These are phyloP conservation scores for Aspergillus kassunensis DNA, from an alignment of 495 filamentous ascomycete genomes.

Conservation along the genomic window DNA sequence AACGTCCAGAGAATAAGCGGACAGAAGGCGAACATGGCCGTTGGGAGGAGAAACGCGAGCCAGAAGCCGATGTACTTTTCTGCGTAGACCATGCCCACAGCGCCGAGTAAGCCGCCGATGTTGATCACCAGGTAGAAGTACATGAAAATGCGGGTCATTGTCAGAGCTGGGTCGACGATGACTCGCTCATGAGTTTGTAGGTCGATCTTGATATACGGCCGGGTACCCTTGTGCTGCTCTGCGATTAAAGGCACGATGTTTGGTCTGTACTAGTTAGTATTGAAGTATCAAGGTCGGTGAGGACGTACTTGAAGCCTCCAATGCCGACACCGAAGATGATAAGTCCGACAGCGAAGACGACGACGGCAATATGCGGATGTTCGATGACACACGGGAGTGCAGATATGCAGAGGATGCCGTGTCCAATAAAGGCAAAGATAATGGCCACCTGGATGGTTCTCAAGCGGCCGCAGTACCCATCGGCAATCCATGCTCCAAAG, in stretches of 20 bases:
- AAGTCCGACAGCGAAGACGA: slow-evolving; percentile 60
- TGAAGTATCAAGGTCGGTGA: not conserved
- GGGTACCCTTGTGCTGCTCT: slow-evolving; percentile 44
- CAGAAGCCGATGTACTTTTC: slow-evolving; percentile 77
- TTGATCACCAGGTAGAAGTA: slow-evolving; percentile 53
- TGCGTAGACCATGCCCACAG: slow-evolving; percentile 57
- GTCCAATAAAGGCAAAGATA: slow-evolving; percentile 57
- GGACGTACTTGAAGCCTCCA: slow-evolving; percentile 50
- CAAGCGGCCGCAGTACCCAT: slow-evolving; percentile 67
- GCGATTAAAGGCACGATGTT: slow-evolving; percentile 60
- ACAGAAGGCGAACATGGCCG: slow-evolving; percentile 53
- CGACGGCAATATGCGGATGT: slow-evolving; percentile 44
- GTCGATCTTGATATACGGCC: slow-evolving; percentile 37
- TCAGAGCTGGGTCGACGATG: slow-evolving; percentile 63
- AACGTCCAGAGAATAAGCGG: slow-evolving; percentile 57
- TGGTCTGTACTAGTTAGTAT: slow-evolving; percentile 32
- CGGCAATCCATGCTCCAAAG: slow-evolving; percentile 66
- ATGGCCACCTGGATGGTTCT: slow-evolving; percentile 62
- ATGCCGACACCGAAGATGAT: slow-evolving; percentile 48
- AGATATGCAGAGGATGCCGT: slow-evolving; percentile 60
- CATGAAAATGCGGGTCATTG: slow-evolving; percentile 38
- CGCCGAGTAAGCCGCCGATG: slow-evolving; percentile 48
- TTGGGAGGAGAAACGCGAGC: slow-evolving; percentile 63
- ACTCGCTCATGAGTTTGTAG: slow-evolving; percentile 55
- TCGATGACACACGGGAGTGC: slow-evolving; percentile 59